Base-by-base conservation (phyloP, 1,284 basidiomycete species). In the Chondrostereum purpureum region DNA sequence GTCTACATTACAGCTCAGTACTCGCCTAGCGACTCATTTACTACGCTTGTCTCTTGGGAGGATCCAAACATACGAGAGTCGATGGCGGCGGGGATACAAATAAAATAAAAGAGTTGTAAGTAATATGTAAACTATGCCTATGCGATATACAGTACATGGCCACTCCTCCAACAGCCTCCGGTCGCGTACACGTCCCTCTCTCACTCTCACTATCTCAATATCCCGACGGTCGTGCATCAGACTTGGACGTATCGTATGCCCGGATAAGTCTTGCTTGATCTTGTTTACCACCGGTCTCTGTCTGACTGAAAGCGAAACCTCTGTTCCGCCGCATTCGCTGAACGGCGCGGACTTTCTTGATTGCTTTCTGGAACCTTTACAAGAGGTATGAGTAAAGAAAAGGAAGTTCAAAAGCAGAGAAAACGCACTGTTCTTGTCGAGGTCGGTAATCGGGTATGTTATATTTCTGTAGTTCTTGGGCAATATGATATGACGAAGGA, bases 381-480 rank as follows among this genome's bases (percentile, higher is more conserved):
- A 17, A 19, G 27, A 48, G 42, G 22, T 4, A 19, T n/a, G 14
- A 20, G 47, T 35, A 37, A 49, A 24, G 36, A 47, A 33, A 49
- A 42, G 19, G 39, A 49, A n/a, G n/a, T n/a, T n/a, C n/a, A n/a
- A 38, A 18, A 23, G 21, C 34, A 16, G 14, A 42, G 12, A 48
- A 33, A 23, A 79, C 87, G 58, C 58, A 91, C 83, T 99, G 95
- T 65, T 96, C 95, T 69, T 98, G 95, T 47, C 95, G 77, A 1
- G 96, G 96, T 36, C 96, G 75, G 62, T 98, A 97, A 61, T 99
- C 96, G 6, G 93, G 92, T 50, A 97, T 84, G 62, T 97, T 96
- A 72, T 96, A 97, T 69, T 97, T 97, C 66, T 94, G 92, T 14
- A 91, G 70, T 65, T 99, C 96, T 61, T 99, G 95, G 0, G 95